Evolutionary conservation across 2,329 filamentous ascomycete species (phyloP).

Genomic region (Chaetomiaceae sp.): DNA sequence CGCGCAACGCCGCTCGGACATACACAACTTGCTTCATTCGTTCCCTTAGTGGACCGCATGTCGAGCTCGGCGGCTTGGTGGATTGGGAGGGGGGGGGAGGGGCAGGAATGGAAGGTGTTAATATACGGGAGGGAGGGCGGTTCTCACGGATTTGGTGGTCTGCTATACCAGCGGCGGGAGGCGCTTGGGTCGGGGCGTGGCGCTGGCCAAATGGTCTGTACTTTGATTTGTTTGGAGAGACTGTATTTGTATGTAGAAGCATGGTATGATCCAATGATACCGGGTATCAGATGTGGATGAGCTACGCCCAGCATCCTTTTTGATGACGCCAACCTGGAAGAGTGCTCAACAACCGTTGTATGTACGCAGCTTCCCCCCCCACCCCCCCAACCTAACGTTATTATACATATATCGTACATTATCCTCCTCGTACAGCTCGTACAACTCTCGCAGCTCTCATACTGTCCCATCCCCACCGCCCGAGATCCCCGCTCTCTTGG

Average conservation of each 20-base stretch:
- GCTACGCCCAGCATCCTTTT: background rate
- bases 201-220: background rate
- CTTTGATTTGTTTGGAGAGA: constrained; percentile 1
- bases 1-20: background rate
- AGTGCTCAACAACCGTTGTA: no score
- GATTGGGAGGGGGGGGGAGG: background rate
- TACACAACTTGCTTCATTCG: background rate
- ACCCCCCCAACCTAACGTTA: no score
- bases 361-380: no score
- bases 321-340: background rate
- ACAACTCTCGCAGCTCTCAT: background rate
- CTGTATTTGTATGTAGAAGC: constrained; percentile 5
- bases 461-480: background rate
- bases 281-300: constrained; percentile 2
- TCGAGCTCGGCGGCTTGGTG: background rate
- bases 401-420: background rate
- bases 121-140: constrained; percentile 6
- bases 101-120: background rate
- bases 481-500: constrained; percentile 25
- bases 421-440: no score
- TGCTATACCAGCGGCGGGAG: background rate
- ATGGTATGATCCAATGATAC: background rate
- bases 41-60: background rate
- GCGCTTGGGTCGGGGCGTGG: constrained; percentile 7
- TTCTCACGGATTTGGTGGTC: constrained; percentile 7